These are phyloP conservation scores for Mortierella antarctica DNA, from an alignment of 192 early-diverging fungal genomes.

Conservation along the genomic window DNA sequence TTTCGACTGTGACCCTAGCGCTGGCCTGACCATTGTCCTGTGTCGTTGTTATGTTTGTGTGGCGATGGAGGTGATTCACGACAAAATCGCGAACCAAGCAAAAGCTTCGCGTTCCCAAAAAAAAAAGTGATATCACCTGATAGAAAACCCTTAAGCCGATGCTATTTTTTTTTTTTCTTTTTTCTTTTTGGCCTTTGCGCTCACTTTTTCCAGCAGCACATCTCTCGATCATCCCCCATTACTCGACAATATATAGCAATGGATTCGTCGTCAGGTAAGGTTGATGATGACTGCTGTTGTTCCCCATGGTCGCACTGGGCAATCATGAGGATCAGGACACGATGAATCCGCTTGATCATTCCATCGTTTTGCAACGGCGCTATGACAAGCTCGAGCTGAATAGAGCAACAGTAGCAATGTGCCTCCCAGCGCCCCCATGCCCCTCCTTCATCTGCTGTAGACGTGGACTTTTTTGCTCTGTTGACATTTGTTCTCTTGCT, in stretches of 20 bases:
- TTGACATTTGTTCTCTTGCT: too few relatives aligned
- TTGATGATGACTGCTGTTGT: neutral
- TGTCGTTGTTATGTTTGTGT: neutral
- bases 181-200: conserved; percentile 18
- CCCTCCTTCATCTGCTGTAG: too few relatives aligned
- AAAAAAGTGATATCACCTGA: neutral
- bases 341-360: too few relatives aligned
- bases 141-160: neutral
- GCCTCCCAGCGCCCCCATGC: too few relatives aligned
- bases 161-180: conserved; percentile 17
- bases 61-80: neutral
- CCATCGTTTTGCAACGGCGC: too few relatives aligned
- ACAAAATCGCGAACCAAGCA: neutral
- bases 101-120: neutral
- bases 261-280: conserved; percentile 39
- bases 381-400: too few relatives aligned
- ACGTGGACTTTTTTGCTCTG: too few relatives aligned
- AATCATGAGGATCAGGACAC: too few relatives aligned
- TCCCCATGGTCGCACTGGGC: neutral
- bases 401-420: too few relatives aligned
- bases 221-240: conserved; percentile 31
- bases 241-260: conserved; percentile 7
- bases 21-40: neutral
- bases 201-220: conserved; percentile 3
- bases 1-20: neutral